Conservation (phyloP, 2,329 filamentous ascomycete species). For the Zymoseptoria pseudotritici region DNA sequence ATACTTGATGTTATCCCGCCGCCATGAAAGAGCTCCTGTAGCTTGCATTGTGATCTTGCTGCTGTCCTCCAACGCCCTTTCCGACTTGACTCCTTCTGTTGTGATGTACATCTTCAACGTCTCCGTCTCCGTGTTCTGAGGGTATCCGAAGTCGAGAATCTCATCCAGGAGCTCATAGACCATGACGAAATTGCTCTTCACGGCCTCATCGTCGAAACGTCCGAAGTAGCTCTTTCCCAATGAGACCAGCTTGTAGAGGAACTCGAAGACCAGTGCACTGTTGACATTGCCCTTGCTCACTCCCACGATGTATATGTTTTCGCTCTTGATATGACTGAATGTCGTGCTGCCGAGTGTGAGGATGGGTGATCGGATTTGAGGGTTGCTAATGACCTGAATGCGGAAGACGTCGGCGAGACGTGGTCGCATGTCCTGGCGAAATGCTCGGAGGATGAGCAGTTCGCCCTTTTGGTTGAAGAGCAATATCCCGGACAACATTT, state of each 20-base stretch:
- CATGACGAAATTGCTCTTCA: conserved; percentile 99
- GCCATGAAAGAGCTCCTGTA: conserved; percentile 92
- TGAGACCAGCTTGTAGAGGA: conserved; percentile 83
- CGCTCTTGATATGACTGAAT: conserved; percentile 98
- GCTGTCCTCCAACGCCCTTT: conserved; percentile 74
- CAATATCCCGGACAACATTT: conserved; percentile 92
- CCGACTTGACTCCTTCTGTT: conserved; percentile 95
- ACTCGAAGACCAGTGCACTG: conserved; percentile 95
- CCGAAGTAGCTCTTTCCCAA: conserved; percentile 95
- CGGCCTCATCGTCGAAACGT: conserved; percentile 97
- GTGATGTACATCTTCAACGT: conserved; percentile 99
- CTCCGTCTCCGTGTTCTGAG: conserved; percentile 97
- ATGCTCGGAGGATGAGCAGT: conserved; percentile 98
- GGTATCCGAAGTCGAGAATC: conserved; percentile 97
- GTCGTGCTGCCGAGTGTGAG: conserved; percentile 95
- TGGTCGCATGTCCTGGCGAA: conserved; percentile 95
- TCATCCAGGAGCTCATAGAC: conserved; percentile 97
- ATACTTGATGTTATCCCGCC: conserved; percentile 95
- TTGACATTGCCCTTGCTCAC: conserved; percentile 99
- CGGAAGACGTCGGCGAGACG: conserved; percentile 97
- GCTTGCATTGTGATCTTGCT: conserved; percentile 99
- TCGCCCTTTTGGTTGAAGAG: conserved; percentile 99
- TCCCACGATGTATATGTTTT: conserved; percentile 96
- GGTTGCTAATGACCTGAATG: conserved; percentile 96
- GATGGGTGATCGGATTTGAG: conserved; percentile 94